Evolutionary conservation across 257 asterid species (phyloP), one percentile per base, ranked within the genome.

Genomic region (Echites panduratus): DNA sequence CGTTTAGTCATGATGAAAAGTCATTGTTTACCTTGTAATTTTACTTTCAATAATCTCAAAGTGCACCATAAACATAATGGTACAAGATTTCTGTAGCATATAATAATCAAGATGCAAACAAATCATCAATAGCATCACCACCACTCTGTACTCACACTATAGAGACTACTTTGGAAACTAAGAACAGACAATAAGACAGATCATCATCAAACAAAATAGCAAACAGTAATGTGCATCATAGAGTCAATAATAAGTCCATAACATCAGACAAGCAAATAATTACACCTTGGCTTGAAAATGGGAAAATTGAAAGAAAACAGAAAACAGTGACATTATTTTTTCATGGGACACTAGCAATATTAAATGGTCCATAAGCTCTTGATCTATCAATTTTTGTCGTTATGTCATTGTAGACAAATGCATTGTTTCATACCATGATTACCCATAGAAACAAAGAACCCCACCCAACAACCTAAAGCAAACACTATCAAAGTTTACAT

Each of bases 161-260:
- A 59, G 9, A 29, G 66, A 59, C n/a, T 5, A 29, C 66, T 11
- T 11, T 27, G n/a, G 66, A 27, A 59, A 32, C 7, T 4, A 26
- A 58, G 40, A 58, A 58, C 40, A 58, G 64, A 58, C 64, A 58
- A 58, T 22, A 58, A 24, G 8, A 11, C 40, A 26, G 26, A 10
- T 58, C 65, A 58, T 26, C 65, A 26, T 26, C 9, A 24, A 58
- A 26, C 17, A 59, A 27, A 2, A 27, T 0, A 26, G 38, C 65
- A 58, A 58, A 20, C 40, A 58, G 40, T 26, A 58, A 13, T 26
- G 19, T 29, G 38, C 40, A 58, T 24, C 35, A 13, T 26, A 26
- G 65, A 58, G 40, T 11, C 65, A 58, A 26, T 58, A 58, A 58
- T 26, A 58, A 58, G 65, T 58, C 65, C 65, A 58, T 2, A 26